Base-by-base conservation (phyloP, 495 filamentous ascomycete species). In the Talaromyces trachyspermus region DNA sequence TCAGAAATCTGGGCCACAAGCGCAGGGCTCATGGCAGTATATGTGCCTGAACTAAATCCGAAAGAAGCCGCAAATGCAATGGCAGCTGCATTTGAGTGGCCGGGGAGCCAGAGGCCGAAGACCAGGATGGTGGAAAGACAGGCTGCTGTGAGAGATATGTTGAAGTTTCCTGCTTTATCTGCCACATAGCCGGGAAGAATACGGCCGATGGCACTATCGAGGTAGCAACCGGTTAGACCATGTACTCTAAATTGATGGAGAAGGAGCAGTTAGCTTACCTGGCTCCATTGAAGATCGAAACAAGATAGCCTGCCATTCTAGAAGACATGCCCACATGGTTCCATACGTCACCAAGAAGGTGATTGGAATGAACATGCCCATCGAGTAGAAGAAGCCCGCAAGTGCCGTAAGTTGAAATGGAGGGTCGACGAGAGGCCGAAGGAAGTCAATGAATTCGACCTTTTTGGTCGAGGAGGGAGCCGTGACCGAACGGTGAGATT, bases 231-330 rank as follows among this genome's bases (percentile, higher is more conserved):
- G 12, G 27, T 30, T 7, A 30, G 12, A 7, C 27, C 7, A 30
- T 12, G 27, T 12, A 6, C 12, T 30, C 27, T 30, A 12, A 6
- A 12, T 30, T 12, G 27, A 12, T 30, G 12, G 12, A 30, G 27
- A 30, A 7, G 27, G 27, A 12, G 27, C 12, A 12, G 7, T 12
- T 12, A 30, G 18, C 72, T 57, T 63, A 79, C 77, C 75, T 81
- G n/a, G 75, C 72, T 0, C 79, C 83, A 53, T 89, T 91, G 40
- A 89, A 61, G 48, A 91, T 83, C 0, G 85, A 70, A 27, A 89
- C 61, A 8, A 89, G 62, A 53, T 89, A 89, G 12, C 62, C 64
- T 4, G 80, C 71, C 9, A 89, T 60, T 4, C 55, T 47, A 0
- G 50, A n/a, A 14, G 71, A 71, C 78, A 89, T 83, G 30, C 83